Evolutionary conservation across 768 basidiomycete genomes (phyloP).

Genomic region (Lentinula lateritia): DNA sequence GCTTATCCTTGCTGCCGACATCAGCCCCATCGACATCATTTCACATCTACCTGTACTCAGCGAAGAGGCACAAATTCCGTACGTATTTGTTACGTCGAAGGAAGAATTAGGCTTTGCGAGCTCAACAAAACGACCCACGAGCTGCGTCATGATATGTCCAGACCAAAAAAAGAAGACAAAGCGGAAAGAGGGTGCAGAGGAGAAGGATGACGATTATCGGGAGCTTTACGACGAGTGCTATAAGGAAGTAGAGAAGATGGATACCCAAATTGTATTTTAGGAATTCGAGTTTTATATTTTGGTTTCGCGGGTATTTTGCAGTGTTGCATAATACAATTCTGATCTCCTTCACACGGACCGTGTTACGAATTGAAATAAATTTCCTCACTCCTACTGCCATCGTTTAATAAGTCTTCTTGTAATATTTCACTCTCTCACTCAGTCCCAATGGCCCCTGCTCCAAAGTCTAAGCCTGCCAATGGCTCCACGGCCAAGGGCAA

Average conservation of each 20-base stretch:
- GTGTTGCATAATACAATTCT: neutral
- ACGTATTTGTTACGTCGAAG: conserved; percentile 85
- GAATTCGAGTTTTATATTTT: neutral
- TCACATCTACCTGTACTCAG: conserved; percentile 92
- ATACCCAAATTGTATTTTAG: conserved; percentile 59
- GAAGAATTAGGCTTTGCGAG: conserved; percentile 95
- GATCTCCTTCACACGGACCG: neutral
- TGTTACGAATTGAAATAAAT: neutral
- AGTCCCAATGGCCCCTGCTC: conserved; percentile 33
- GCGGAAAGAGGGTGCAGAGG: conserved; percentile 51
- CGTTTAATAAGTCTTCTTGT: conserved; percentile 7
- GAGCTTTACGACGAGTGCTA: conserved; percentile 84
- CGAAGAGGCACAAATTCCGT: conserved; percentile 90
- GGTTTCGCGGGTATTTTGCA: neutral
- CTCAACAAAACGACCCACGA: conserved; percentile 96
- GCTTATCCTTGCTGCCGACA: conserved; percentile 91
- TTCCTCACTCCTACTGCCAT: neutral
- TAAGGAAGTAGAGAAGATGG: conserved; percentile 79
- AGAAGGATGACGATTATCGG: conserved; percentile 78
- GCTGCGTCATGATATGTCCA: conserved; percentile 93
- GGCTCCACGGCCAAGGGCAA: conserved; percentile 36
- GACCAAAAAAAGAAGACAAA: conserved; percentile 68
- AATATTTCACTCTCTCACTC: conserved; percentile 17
- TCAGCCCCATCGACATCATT: conserved; percentile 97
- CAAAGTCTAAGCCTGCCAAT: conserved; percentile 49